phyloP scores from a whole-genome alignment of 2,329 filamentous ascomycete species.

The Nannizziopsis arthrosporioides region DNA sequence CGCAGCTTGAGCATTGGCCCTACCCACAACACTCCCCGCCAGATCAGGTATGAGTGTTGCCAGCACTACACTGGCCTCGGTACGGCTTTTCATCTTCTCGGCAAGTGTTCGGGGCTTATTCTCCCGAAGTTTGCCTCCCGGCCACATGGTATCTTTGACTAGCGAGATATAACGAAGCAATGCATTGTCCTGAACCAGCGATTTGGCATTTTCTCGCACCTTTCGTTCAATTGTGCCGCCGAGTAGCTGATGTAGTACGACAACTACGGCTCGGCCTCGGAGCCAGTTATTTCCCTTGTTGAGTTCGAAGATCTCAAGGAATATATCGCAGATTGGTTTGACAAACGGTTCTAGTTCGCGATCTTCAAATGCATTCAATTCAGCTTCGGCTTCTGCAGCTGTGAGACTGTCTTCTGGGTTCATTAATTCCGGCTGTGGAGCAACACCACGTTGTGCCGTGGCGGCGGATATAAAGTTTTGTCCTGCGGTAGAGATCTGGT shows the following conservation, averaged over 20 bases:
- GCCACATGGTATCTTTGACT: constrained; percentile 72
- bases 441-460: constrained; percentile 39
- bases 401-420: constrained; percentile 40
- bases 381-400: constrained; percentile 73
- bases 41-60: constrained; percentile 83
- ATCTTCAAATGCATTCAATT: constrained; percentile 84
- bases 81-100: constrained; percentile 69
- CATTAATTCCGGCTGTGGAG: constrained; percentile 15
- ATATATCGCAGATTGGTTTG: constrained; percentile 95
- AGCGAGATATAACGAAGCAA: constrained; percentile 63
- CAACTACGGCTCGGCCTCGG: constrained; percentile 84
- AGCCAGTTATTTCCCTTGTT: constrained; percentile 97
- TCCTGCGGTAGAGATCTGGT: constrained; percentile 83
- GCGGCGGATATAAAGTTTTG: constrained; percentile 60
- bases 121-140: constrained; percentile 41
- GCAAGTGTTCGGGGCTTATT: constrained; percentile 48
- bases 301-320: constrained; percentile 88
- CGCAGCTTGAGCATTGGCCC: constrained; percentile 80
- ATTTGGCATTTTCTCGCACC: constrained; percentile 70
- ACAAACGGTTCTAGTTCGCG: constrained; percentile 88
- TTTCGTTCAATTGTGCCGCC: constrained; percentile 95
- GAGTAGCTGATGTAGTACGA: constrained; percentile 88
- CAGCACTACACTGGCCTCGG: constrained; percentile 79
- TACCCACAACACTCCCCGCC: constrained; percentile 83
- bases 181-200: constrained; percentile 63